phyloP scores from a whole-genome alignment of 2,329 filamentous ascomycete genomes.

The Penicillium sclerotigenum region DNA sequence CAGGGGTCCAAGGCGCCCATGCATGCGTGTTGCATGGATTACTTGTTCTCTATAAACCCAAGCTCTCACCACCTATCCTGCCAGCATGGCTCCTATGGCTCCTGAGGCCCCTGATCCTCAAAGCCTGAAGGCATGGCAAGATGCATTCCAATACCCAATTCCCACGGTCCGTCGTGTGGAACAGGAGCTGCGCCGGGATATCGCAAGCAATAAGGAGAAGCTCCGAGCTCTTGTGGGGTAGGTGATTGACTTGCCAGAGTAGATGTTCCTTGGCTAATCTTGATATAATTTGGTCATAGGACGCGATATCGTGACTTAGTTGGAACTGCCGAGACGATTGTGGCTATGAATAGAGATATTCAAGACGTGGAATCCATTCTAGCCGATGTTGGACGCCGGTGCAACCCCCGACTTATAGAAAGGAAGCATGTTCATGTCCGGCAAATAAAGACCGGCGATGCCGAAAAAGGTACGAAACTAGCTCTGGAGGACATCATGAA shows the following conservation, averaged over 20 bases:
- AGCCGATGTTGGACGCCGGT: conserved; percentile 68
- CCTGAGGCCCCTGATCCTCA: conserved; percentile 56
- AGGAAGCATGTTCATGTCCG: conserved; percentile 60
- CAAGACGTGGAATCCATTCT: conserved; percentile 69
- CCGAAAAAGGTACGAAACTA: conserved; percentile 31
- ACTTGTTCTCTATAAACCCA: conserved; percentile 8
- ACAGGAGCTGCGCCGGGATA: conserved; percentile 60
- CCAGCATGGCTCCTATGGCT: conserved; percentile 55
- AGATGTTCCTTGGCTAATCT: conserved; percentile 3
- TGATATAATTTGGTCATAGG: conserved; percentile 34
- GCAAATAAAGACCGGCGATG: conserved; percentile 42
- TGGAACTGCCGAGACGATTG: conserved; percentile 89
- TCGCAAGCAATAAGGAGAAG: conserved; percentile 63
- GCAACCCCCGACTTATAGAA: conserved; percentile 69
- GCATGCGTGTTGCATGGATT: conserved; percentile 7
- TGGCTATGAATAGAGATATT: conserved; percentile 80
- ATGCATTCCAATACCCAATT: conserved; percentile 65
- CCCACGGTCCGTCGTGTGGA: conserved; percentile 62
- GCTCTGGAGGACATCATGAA: not conserved
- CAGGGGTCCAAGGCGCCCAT: conserved; percentile 6
- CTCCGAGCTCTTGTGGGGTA: conserved; percentile 65
- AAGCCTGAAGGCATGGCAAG: conserved; percentile 60
- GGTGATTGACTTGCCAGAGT: conserved; percentile 18
- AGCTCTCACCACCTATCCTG: conserved; percentile 8
- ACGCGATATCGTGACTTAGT: conserved; percentile 81